Percentiles rank a stretch among this genome's conserved stretches.
These are phyloP conservation scores for Epichloe hybrida DNA, from an alignment of 2,329 filamentous ascomycete genomes.

Conservation along the genomic window DNA sequence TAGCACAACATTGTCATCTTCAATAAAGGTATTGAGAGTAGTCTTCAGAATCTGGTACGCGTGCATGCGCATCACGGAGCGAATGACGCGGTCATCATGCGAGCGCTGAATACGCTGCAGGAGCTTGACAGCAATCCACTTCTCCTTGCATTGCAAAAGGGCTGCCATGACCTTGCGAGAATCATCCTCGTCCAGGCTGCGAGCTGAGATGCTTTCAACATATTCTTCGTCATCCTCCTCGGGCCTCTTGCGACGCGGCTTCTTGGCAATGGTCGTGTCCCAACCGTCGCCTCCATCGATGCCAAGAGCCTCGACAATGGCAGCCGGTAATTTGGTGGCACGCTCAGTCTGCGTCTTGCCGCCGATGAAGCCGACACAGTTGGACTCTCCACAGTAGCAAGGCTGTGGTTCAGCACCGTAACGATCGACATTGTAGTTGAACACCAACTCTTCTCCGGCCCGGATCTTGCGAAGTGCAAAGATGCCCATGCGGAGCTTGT, in stretches of 20 bases:
- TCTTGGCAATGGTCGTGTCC: conserved; percentile 82
- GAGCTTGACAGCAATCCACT: conserved; percentile 96
- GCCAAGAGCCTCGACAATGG: conserved; percentile 86
- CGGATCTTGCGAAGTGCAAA: conserved; percentile 78
- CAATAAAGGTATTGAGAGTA: conserved; percentile 68
- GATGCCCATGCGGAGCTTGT: conserved; percentile 97
- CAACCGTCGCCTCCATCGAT: conserved; percentile 88
- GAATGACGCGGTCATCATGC: conserved; percentile 74
- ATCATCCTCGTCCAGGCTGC: conserved; percentile 64
- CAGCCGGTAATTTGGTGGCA: conserved; percentile 77
- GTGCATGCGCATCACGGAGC: conserved; percentile 89
- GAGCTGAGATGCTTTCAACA: conserved; percentile 74
- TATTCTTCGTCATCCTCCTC: conserved; percentile 93
- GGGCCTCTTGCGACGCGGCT: conserved; percentile 81
- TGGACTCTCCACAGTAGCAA: conserved; percentile 89
- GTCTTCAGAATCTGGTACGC: conserved; percentile 91
- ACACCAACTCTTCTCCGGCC: conserved; percentile 87
- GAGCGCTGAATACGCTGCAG: conserved; percentile 77
- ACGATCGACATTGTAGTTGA: conserved; percentile 98
- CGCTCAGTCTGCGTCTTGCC: conserved; percentile 96
- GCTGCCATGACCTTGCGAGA: conserved; percentile 93
- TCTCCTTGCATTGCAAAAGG: conserved; percentile 95
- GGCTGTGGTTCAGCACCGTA: conserved; percentile 95
- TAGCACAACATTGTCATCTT: conserved; percentile 79
- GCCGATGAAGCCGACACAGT: conserved; percentile 92